phyloP scores from a whole-genome alignment of 257 asterid genomes.

The Petunia axillaris region DNA sequence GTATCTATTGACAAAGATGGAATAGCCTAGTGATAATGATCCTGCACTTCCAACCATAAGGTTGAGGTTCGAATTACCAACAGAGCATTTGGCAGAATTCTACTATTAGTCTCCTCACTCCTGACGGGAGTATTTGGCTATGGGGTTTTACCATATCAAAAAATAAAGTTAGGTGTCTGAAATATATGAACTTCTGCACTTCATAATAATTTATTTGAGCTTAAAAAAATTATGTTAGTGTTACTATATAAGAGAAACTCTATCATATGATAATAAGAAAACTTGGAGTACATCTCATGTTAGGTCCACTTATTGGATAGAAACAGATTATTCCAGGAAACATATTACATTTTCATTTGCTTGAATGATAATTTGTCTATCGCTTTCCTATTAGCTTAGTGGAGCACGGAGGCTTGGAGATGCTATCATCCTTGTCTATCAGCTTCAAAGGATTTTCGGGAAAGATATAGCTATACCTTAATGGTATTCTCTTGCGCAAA shows the following conservation, averaged over 20 bases:
- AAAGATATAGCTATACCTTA: constrained; percentile 64
- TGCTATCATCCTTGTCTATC: constrained; percentile 81
- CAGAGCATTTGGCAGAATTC: neutral
- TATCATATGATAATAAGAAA: constrained; percentile 10
- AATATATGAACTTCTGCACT: constrained; percentile 1
- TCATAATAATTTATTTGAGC: neutral
- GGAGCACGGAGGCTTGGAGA: constrained; percentile 75
- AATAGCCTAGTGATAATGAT: neutral
- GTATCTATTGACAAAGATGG: neutral
- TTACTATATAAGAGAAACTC: constrained; percentile 5
- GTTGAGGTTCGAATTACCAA: neutral
- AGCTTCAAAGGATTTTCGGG: constrained; percentile 63
- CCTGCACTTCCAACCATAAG: neutral
- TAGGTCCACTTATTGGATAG: neutral
- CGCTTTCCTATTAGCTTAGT: constrained; percentile 46
- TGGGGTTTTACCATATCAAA: constrained; percentile 4
- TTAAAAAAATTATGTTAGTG: neutral
- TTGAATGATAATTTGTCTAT: neutral
- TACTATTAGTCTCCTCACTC: neutral
- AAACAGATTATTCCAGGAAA: neutral
- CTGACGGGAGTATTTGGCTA: neutral
- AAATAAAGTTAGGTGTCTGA: neutral
- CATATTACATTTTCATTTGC: neutral
- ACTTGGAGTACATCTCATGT: neutral
- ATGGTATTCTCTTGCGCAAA: constrained; percentile 62